Evolutionary conservation across 176 grass and related monocot genomes (phyloP), one percentile per base, ranked within the genome.

Genomic region (Bothriochloa decipiens): DNA sequence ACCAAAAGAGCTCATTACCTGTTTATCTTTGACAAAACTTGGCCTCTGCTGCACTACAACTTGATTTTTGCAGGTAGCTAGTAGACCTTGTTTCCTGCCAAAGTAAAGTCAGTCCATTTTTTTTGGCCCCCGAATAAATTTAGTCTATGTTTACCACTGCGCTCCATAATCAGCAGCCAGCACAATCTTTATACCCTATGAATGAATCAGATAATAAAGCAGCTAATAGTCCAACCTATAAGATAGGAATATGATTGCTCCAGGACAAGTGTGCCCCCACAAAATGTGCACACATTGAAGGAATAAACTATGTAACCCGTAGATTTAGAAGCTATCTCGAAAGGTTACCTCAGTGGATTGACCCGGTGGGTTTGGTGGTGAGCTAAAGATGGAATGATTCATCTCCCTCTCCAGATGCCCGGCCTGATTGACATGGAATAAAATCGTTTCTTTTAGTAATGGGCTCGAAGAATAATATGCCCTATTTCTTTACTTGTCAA

Each of bases 371-470:
- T 71, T 76, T 70, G 73, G 85, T 82, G 63, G 16, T 20, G 73
- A 84, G 66, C 61, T 71, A 74, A 78, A 64, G 60, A 65, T 36
- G 64, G 78, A 85, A 75, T 70, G 75, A 42, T 85, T 41, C 80
- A 76, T 35, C 37, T 47, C 37, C 58, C 49, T 69, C 36, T 77
- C 18, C 39, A 63, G 80, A 80, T 75, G 84, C 37, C 37, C 47
- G 3, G 67, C 63, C 80, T 70, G 61, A 85, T 77, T 50, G 58
- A 82, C 74, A 57, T 64, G 73, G 66, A 87, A 68, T 77, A 70
- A 41, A 82, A 82, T 90, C 12, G 37, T 90, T 85, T 87, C 49
- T 49, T 87, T 78, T 26, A 52, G 83, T 43, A 61, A 29, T 64
- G 47, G 77, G 32, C 72, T 43, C 23, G 14, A 80, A 84, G 80